Evolutionary conservation across 495 filamentous ascomycete species (phyloP), one percentile per base, ranked within the genome.

Genomic region (Trichoderma reesei): DNA sequence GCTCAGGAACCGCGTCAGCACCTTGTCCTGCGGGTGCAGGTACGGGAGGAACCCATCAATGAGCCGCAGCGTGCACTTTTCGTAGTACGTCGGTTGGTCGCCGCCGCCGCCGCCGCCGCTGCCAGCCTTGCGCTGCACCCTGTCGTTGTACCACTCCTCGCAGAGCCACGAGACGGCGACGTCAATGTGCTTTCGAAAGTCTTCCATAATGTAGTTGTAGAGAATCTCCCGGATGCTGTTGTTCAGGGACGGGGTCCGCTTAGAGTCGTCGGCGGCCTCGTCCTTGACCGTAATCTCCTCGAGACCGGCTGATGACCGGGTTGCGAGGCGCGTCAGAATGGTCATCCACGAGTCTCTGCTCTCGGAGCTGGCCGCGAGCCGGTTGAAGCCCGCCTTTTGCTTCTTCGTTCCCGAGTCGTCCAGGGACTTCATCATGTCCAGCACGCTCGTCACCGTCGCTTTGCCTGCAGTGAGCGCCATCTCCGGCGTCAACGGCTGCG

Each of bases 111-210:
- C n/a, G n/a, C n/a, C n/a, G n/a, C n/a, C n/a, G n/a, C n/a, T n/a
- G 33, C 77, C 76, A 9, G 71, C 68, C 20, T 77, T 76, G 54
- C 79, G 76, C 48, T 81, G 76, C 33, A 96, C 74, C 44, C 84
- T 84, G 72, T 96, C 95, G 70, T 91, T 94, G 75, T 96, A 98
- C 93, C 93, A 99, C 75, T 99, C 94, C 73, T 99, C 94, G 69
- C 88, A 92, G 34, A 98, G 79, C 94, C 94, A 99, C 18, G 86
- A 83, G 62, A 96, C 87, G 3, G 90, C 92, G 41, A 91, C 82
- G 64, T 91, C 91, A 63, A 98, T 90, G 31, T 93, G 85, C 44
- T 82, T 85, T 41, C 92, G 83, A 74, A 95, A 99, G 74, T 99
- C 94, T 64, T 92, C 89, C 31, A 96, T 79, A 46, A 98, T 82